Evolutionary conservation across 2,329 filamentous ascomycete genomes (phyloP).

Genomic region (Xylariales sp.): DNA sequence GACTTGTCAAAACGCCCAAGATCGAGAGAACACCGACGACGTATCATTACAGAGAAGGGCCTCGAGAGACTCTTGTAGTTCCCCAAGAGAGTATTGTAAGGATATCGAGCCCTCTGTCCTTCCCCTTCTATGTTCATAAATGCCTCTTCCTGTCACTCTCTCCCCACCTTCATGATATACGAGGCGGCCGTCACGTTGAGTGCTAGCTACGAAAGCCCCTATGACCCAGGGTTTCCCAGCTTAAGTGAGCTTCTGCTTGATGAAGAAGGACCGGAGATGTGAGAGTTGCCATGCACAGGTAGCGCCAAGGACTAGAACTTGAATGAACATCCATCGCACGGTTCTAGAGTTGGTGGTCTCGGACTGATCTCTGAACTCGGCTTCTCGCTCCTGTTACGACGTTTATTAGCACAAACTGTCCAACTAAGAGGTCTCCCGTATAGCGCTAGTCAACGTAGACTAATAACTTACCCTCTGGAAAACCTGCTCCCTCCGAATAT

Average conservation of each 20-base stretch:
- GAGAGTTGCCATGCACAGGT: slow-evolving; percentile 98
- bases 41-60: slow-evolving; percentile 9
- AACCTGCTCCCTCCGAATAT: slow-evolving; percentile 90
- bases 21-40: not conserved
- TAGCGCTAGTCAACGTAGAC: too few species aligned
- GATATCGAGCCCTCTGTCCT: too few species aligned
- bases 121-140: too few species aligned
- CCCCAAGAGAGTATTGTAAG: too few species aligned
- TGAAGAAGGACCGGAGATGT: slow-evolving; percentile 95
- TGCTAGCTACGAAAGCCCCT: too few species aligned
- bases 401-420: too few species aligned
- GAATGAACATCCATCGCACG: slow-evolving; percentile 88
- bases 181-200: too few species aligned
- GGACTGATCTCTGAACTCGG: slow-evolving; percentile 96
- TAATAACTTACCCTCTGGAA: slow-evolving; percentile 83
- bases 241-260: slow-evolving; percentile 99
- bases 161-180: too few species aligned
- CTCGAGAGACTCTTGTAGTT: too few species aligned
- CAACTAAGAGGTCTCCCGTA: too few species aligned
- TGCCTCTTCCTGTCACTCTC: too few species aligned
- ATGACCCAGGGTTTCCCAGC: too few species aligned
- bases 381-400: slow-evolving; percentile 77
- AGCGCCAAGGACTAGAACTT: slow-evolving; percentile 74
- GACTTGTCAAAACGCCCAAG: not conserved
- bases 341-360: slow-evolving; percentile 89